A percentile compares a stretch with the other conserved stretches of the same genome.
Conservation (phyloP, 805 yeast species). For the Candida pseudofarinosa region DNA sequence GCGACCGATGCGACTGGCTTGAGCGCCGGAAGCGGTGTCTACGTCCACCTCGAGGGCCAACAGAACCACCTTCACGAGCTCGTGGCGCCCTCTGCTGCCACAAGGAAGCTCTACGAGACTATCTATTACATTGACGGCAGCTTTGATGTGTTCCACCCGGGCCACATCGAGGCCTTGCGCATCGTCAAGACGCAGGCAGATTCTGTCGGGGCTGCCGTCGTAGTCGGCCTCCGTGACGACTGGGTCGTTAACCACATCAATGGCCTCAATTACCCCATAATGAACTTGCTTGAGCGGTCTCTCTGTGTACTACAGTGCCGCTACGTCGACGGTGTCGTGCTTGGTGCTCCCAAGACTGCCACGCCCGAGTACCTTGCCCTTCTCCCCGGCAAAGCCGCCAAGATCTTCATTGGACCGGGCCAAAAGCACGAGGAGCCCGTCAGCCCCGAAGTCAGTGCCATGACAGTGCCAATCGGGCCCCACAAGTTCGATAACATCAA, state of each 20-base stretch:
- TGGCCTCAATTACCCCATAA: constrained; percentile 72
- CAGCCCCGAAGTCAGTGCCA: constrained; percentile 30
- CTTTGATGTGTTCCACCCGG: constrained; percentile 90
- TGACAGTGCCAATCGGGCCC: constrained; percentile 41
- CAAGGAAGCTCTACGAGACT: constrained; percentile 13
- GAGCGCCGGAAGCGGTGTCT: constrained; percentile 55
- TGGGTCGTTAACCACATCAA: constrained; percentile 48
- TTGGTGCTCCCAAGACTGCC: constrained; percentile 64
- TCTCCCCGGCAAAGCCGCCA: constrained; percentile 35
- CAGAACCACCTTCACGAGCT: constrained; percentile 22
- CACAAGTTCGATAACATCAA: constrained; percentile 66
- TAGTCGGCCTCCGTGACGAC: constrained; percentile 70
- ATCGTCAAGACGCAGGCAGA: constrained; percentile 39
- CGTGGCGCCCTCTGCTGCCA: constrained; percentile 28
- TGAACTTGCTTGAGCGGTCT: constrained; percentile 83
- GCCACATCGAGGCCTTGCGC: constrained; percentile 75
- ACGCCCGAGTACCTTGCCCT: constrained; percentile 32
- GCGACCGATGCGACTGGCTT: constrained; percentile 64
- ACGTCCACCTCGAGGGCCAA: constrained; percentile 29
- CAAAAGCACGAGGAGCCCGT: constrained; percentile 24
- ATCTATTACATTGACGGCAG: constrained; percentile 71
- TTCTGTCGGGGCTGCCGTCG: constrained; percentile 38
- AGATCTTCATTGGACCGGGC: constrained; percentile 56
- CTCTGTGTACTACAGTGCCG: constrained; percentile 85
- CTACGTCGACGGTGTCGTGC: constrained; percentile 73